Evolutionary conservation across 1,139 yeast species (phyloP), one percentile per base, ranked within the genome.

Genomic region (Zygotorulaspora mrakii): DNA sequence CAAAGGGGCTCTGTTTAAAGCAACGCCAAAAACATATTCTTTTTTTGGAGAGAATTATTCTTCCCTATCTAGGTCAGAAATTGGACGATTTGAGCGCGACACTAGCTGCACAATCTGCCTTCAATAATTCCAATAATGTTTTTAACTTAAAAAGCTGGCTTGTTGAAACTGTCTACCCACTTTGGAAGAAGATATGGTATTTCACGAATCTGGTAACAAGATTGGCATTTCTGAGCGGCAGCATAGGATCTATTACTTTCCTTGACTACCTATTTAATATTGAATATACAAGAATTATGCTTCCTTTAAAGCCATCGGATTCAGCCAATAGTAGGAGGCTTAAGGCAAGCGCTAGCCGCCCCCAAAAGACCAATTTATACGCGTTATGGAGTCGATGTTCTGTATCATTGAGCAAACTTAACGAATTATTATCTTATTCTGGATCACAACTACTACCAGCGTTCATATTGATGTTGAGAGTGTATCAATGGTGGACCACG

Each of bases 401-500:
- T 2, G 59, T 59, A 22, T 52, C 71, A 22, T 59, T 72, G 4
- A 53, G 51, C 17, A 82, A 81, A 2, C 40, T 73, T 1, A 66
- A 73, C 62, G 64, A 56, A 28, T 35, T 67, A 1, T 45, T 71
- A 3, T 65, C 71, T 25, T 58, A 69, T 11, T 39, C 70, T 1
- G 65, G 75, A 18, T 62, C 68, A 2, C 64, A 65, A 6, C 69
- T 84, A 22, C 77, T 91, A 65, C 97, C 97, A 0, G 73, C 84
- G 0, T 86, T 95, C 2, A 83, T 91, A 45, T 89, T 91, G 59
- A 60, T 83, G 24, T 71, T 91, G 48, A 87, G 88, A 63, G 87
- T 91, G 52, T 71, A 88, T 38, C 97, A 91, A 61, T 89, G 97
- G 97, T 89, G 96, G 95, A 80, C 82, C 47, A 76, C 85, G 31